Base-by-base conservation (phyloP, 345 rosid species). In the Mercurialis annua region DNA sequence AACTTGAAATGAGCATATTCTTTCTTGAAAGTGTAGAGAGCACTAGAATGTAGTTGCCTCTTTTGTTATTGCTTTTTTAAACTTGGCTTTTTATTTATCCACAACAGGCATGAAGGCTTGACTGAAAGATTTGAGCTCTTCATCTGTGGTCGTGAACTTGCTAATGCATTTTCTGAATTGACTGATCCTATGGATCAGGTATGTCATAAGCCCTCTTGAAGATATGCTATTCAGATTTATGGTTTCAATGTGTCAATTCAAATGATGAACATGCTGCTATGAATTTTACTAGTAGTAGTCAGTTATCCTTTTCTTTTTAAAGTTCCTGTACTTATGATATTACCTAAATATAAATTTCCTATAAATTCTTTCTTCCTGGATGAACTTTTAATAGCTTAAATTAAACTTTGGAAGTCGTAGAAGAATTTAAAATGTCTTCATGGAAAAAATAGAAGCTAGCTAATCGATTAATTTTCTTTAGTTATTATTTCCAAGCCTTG, bases 151-250 rank as follows among this genome's bases (percentile, higher is more conserved):
- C 95, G 96, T 49, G 99, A 94, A 80, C 73, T 90, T 82, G 99
- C 97, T 60, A 94, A 94, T 65, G 97, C 96, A 76, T 94, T 94
- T 70, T 90, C 96, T 54, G 98, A 90, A 80, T 73, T 89, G 74
- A 94, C 97, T 46, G 97, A 94, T 83, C 99, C 97, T 8, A 54
- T 83, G 73, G 99, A 94, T 67, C 99, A 94, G 95, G 99, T 87
- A 82, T 63, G 69, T 18, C 46, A 12, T 67, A 27, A 20, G 29
- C 21, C 18, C 16, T 30, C 26, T 63, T 65, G 11, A 47, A 33
- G 56, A 57, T 65, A 24, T 56, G 56, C 7, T 48, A 9, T 59
- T 47, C 24, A n/a, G 2, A 0, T 65, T 26, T 7, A 2, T 20
- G 1, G 30, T 60, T 47, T 1, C 23, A 46, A 2, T 17, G 21